A percentile compares a stretch with the other conserved stretches of the same genome.
Evolutionary conservation across 148 eudicot genomes (phyloP).

Genomic region (Dysphania ambrosioides): DNA sequence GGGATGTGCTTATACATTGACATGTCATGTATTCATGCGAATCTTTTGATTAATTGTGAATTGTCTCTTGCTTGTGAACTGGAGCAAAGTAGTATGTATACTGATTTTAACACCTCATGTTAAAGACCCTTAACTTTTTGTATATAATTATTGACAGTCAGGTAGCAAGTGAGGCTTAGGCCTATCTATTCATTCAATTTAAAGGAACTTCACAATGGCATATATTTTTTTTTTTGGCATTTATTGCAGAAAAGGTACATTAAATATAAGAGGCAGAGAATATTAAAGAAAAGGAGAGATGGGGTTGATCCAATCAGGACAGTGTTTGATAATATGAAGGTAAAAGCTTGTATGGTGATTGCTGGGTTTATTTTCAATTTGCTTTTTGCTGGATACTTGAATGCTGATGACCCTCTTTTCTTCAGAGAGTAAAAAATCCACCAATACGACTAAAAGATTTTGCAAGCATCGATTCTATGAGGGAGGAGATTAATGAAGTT

Average conservation of each 20-base stretch:
- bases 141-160: neutral
- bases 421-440: conserved; percentile 85
- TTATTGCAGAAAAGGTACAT: conserved; percentile 56
- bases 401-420: conserved; percentile 6
- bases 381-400: neutral
- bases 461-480: conserved; percentile 78
- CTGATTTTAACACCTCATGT: neutral
- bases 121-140: neutral
- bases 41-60: neutral
- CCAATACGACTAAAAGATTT: conserved; percentile 78
- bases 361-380: neutral
- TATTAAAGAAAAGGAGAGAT: conserved; percentile 47
- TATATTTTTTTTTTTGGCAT: conserved; percentile 3
- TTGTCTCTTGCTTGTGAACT: neutral
- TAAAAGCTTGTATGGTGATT: conserved; percentile 21
- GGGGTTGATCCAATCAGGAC: conserved; percentile 80
- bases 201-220: neutral
- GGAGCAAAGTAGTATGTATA: neutral
- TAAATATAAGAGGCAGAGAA: conserved; percentile 33
- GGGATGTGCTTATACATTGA: conserved; percentile 1
- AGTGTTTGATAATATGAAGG: conserved; percentile 94
- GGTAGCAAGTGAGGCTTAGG: neutral
- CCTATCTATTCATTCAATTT: conserved; percentile 7
- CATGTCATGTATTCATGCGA: neutral
- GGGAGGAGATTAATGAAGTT: conserved; percentile 91